These are phyloP conservation scores for Magnolia sinica DNA, from an alignment of 164 flowering plant species.

Conservation along the genomic window DNA sequence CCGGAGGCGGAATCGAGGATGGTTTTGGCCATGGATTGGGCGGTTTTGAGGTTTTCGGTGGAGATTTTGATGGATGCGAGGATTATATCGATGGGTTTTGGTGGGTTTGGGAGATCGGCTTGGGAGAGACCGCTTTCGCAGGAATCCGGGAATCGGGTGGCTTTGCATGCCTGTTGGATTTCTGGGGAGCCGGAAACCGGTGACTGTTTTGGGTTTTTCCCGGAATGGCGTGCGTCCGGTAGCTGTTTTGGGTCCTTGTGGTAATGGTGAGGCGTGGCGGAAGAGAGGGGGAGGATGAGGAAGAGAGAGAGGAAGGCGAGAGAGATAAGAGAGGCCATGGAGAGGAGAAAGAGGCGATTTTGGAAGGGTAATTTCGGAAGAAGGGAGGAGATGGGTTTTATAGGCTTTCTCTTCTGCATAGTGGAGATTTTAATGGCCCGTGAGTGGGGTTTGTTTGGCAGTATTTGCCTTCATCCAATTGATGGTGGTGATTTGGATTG, in stretches of 20 bases:
- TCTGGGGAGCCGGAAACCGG: conserved; percentile 10
- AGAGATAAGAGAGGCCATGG: conserved; percentile 31
- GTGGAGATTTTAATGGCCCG: not conserved
- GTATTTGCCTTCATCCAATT: not conserved
- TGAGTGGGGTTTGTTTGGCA: not conserved
- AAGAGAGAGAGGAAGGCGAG: conserved; percentile 31
- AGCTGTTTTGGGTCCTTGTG: not conserved
- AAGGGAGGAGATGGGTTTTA: conserved; percentile 4
- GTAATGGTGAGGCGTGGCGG: not conserved
- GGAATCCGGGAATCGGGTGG: conserved; percentile 51
- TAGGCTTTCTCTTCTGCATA: conserved; percentile 6
- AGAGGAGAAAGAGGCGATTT: conserved; percentile 15
- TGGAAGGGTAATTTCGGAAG: not conserved
- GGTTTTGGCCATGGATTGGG: conserved; percentile 39
- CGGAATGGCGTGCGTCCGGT: not conserved
- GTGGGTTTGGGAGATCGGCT: conserved; percentile 28
- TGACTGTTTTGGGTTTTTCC: not conserved
- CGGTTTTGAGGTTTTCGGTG: conserved; percentile 41
- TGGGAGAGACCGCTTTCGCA: conserved; percentile 41
- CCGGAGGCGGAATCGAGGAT: conserved; percentile 45
- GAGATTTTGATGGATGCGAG: conserved; percentile 42
- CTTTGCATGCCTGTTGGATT: conserved; percentile 58
- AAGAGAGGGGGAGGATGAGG: conserved; percentile 15
- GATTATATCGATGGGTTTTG: conserved; percentile 41
- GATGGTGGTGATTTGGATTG: not conserved